Conservation (phyloP, 2,329 filamentous ascomycete genomes). For the Podosphaera xanthii region DNA sequence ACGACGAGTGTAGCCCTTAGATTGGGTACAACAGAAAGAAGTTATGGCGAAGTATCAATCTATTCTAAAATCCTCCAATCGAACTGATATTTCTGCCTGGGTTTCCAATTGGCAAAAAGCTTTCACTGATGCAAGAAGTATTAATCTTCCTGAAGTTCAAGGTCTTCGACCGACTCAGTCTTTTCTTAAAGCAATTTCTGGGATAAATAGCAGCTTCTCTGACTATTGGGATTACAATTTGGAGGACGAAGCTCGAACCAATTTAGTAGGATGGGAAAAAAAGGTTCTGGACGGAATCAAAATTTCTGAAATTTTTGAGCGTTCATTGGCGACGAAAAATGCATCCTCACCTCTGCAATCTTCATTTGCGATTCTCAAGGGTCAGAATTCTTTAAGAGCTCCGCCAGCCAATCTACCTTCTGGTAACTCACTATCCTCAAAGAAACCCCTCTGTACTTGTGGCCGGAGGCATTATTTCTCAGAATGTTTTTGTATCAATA, state of each 20-base stretch:
- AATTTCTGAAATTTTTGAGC: neutral
- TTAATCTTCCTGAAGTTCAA: neutral
- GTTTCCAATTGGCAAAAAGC: neutral
- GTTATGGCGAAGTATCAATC: neutral
- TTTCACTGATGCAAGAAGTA: neutral
- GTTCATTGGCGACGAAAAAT: neutral
- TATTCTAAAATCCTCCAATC: neutral
- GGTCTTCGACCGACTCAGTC: neutral
- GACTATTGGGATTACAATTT: neutral
- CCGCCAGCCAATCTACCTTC: neutral
- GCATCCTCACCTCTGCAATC: neutral
- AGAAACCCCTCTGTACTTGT: neutral
- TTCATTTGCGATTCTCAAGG: neutral
- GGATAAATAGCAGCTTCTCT: too few species aligned
- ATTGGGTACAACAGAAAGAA: neutral
- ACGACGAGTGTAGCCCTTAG: neutral
- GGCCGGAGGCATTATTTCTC: neutral
- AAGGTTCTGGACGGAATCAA: neutral
- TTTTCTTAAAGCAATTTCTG: neutral
- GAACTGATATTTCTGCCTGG: neutral
- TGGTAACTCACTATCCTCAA: neutral
- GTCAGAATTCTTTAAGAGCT: neutral
- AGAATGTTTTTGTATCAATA: neutral
- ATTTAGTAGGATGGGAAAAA: neutral
- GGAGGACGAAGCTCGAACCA: neutral